These are phyloP conservation scores for Claviceps sp. DNA, from an alignment of 2,329 filamentous ascomycete genomes.

Conservation along the genomic window DNA sequence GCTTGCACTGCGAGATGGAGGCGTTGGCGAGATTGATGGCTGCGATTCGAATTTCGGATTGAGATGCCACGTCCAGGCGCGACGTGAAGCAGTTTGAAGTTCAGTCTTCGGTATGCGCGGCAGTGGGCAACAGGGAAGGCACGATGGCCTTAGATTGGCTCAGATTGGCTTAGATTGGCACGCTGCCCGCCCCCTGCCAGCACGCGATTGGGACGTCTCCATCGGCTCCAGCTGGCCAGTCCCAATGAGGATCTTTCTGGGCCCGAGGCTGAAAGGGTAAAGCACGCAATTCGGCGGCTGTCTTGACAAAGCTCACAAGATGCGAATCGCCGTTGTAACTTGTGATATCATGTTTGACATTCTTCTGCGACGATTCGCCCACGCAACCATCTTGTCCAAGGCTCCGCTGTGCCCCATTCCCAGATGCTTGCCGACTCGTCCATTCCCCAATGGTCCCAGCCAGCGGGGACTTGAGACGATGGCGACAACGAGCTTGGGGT, in stretches of 20 bases:
- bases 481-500: neutral
- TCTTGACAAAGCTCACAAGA: conserved; percentile 9
- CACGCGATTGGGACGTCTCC: conserved; percentile 6
- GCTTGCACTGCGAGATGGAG: no score
- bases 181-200: neutral
- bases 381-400: neutral
- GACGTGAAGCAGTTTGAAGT: neutral
- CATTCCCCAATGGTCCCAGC: neutral
- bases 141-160: neutral
- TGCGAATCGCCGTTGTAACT: neutral
- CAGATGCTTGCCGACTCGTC: neutral
- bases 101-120: neutral
- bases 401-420: neutral
- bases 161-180: neutral
- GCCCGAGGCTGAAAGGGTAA: conserved; percentile 19
- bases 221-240: neutral
- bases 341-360: neutral
- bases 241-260: neutral
- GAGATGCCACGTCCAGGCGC: neutral
- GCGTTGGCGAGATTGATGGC: no score
- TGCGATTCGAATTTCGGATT: no score
- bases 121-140: neutral
- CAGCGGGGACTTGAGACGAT: neutral
- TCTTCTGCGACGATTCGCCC: neutral
- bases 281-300: conserved; percentile 17